phyloP scores from a whole-genome alignment of 148 eudicot species.

The Tetragonia tetragonoides region DNA sequence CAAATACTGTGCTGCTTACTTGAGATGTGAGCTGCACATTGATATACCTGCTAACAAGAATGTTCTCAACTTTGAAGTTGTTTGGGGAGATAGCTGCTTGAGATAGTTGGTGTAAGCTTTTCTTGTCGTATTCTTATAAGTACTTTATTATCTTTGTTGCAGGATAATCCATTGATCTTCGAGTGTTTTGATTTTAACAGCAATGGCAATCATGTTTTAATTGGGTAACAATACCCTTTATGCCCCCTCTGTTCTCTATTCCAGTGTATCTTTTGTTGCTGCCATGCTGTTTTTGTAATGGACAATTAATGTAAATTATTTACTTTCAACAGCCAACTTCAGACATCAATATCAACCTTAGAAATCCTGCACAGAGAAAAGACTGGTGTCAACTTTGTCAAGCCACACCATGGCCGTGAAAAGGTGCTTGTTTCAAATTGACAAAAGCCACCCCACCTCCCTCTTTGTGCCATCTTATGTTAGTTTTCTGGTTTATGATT shows the following conservation, averaged over 20 bases:
- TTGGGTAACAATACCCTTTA: slow-evolving; percentile 51
- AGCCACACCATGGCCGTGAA: slow-evolving; percentile 54
- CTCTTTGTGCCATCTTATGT: background rate
- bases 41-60: background rate
- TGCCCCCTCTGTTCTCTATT: background rate
- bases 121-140: background rate
- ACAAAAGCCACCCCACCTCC: background rate
- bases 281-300: background rate
- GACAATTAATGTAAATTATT: background rate
- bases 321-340: slow-evolving; percentile 58
- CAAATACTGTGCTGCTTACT: background rate
- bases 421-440: slow-evolving; percentile 43
- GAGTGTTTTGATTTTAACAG: slow-evolving; percentile 90
- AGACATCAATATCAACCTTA: slow-evolving; percentile 64
- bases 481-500: slow-evolving; percentile 2
- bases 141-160: slow-evolving; percentile 10
- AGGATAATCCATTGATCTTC: slow-evolving; percentile 79
- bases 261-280: background rate
- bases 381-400: slow-evolving; percentile 54
- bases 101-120: background rate
- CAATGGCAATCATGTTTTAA: slow-evolving; percentile 65
- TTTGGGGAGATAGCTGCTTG: background rate
- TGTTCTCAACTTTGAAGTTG: background rate
- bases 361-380: slow-evolving; percentile 58
- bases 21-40: background rate